Evolutionary conservation across 345 rosid species (phyloP), one percentile per base, ranked within the genome.

Genomic region (Syzygium grande): DNA sequence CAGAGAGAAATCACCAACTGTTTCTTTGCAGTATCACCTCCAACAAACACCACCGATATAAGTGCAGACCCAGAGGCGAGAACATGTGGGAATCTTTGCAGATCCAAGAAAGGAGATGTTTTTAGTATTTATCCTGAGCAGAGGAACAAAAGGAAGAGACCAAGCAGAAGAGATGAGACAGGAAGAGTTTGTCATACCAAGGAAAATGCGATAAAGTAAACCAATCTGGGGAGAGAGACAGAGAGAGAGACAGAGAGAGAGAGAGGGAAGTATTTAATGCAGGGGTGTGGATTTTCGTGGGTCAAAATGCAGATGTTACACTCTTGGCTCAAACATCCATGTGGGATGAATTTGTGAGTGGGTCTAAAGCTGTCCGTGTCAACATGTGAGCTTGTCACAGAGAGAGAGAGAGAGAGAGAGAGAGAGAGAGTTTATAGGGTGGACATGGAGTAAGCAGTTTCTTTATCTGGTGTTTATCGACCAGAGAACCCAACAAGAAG

Each of bases 301-400:
- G 93, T 90, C 89, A 88, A 91, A 89, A 86, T 73, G 83, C 83
- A 21, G 83, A 38, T 38, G 83, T 73, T 19, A 11, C 80, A 0
- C 49, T 19, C 25, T 73, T 19, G 49, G 49, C 83, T 73, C 83
- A 93, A 86, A 85, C 78, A 87, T 85, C 93, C 98, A 97, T 94
- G 97, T 95, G 98, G 88, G 90, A 88, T 84, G 93, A 79, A 88
- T 85, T 84, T 84, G 92, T 88, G 91, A 86, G 95, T 94, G 95
- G 95, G 97, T 93, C 96, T 88, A 68, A 38, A 84, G 88, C 85
- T 93, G 94, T 93, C 95, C 89, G 85, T 92, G 87, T 91, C 80
- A 58, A 54, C 98, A 96, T 94, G 97, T 95, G 97, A 87, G 89
- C 89, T 87, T 91, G 95, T 90, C 96, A 91, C 23, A 68, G 91